Base-by-base conservation (phyloP, 805 yeast species). In the Lachancea sp. region DNA sequence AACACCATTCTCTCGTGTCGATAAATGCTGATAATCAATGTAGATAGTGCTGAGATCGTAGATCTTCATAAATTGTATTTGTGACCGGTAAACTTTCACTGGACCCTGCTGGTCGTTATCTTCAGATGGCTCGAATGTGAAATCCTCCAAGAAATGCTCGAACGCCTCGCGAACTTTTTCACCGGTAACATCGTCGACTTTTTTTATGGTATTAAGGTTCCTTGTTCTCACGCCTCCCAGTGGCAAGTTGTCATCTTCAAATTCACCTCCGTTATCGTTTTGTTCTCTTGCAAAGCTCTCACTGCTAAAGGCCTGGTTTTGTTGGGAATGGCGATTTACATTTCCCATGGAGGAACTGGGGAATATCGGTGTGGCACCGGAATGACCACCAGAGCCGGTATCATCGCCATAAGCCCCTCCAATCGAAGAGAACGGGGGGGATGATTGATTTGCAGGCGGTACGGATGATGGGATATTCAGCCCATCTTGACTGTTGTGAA, bases 161-260 rank as follows among this genome's bases (percentile, higher is more conserved):
- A 93, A 91, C 13, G 90, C 81, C 63, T 88, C 96, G 36, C 91
- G 78, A 15, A 93, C 97, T 55, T 87, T 87, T 61, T 90, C 97
- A 48, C 96, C 97, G 2, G 96, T 88, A 38, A 80, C 79, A 68
- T 93, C 99, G 22, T 78, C 78, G 22, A 93, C 96, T 60, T 85
- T 87, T 22, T 95, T 89, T 44, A 91, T 86, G 22, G 80, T 79
- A 47, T 77, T 72, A 48, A 82, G 69, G 49, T 78, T 76, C 57
- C 82, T 74, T 67, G 84, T 74, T 56, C 74, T 67, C 34, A 62
- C 41, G 27, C 59, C 60, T 41, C 56, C 59, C 52, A 62, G 52
- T 8, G 65, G 65, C 34, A 55, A 39, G 33, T 55, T 52, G 16
- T 48, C 51, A 22, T 47, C 46, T 29, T 48, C 47, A 10, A 38